Evolutionary conservation across 2,329 filamentous ascomycete species (phyloP).

Genomic region (Ceratocystis ficicola): DNA sequence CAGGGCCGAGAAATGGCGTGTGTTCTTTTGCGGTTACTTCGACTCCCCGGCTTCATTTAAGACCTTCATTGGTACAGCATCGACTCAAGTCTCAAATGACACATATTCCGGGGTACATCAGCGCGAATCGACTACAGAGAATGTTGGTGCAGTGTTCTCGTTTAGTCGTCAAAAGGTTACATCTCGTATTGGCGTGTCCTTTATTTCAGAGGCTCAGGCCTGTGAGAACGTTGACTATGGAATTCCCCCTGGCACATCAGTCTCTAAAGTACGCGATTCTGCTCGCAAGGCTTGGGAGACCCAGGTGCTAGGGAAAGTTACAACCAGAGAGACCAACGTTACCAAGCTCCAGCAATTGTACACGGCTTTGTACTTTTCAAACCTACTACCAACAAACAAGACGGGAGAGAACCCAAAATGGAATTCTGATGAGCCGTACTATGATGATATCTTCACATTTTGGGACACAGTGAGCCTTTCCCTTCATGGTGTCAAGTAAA

Average conservation of each 20-base stretch:
- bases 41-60: conserved; percentile 33
- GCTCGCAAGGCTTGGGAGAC: conserved; percentile 47
- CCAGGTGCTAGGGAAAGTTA: conserved; percentile 51
- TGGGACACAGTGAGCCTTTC: conserved; percentile 41
- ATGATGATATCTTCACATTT: conserved; percentile 58
- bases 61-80: conserved; percentile 34
- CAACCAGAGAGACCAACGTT: conserved; percentile 43
- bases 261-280: conserved; percentile 35
- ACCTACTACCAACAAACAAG: conserved; percentile 55
- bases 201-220: conserved; percentile 50
- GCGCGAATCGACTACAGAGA: conserved; percentile 26
- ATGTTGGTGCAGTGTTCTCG: conserved; percentile 41
- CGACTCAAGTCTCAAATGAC: conserved; percentile 28
- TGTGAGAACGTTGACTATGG: conserved; percentile 47
- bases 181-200: conserved; percentile 55
- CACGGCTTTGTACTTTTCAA: conserved; percentile 57
- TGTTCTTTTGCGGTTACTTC: conserved; percentile 53
- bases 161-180: conserved; percentile 38
- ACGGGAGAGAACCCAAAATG: conserved; percentile 60
- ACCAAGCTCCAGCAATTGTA: conserved; percentile 51
- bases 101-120: conserved; percentile 29
- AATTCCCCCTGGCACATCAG: conserved; percentile 37
- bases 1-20: conserved; percentile 47
- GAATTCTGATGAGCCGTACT: conserved; percentile 54
- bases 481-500: too few species aligned